Evolutionary conservation across 2,329 filamentous ascomycete genomes (phyloP).

Genomic region (Colletotrichum limetticola): DNA sequence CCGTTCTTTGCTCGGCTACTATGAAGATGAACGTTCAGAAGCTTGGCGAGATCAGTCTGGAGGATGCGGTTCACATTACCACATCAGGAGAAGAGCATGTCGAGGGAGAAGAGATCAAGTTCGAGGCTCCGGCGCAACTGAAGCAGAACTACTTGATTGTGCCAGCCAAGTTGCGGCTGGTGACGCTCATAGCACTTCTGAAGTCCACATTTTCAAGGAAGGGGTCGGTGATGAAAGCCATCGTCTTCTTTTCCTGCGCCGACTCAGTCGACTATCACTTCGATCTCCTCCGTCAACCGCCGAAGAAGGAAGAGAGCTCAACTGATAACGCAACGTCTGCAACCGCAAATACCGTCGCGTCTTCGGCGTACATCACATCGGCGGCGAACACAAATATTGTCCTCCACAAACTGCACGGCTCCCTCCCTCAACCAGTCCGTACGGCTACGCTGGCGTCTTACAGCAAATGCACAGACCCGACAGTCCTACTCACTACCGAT

Average conservation of each 20-base stretch:
- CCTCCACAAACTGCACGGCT: slow-evolving; percentile 90
- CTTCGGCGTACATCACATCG: slow-evolving; percentile 78
- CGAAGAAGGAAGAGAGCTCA: slow-evolving; percentile 34
- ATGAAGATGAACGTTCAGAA: slow-evolving; percentile 98
- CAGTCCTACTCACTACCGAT: slow-evolving; percentile 91
- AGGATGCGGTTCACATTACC: slow-evolving; percentile 89
- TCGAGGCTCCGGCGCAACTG: slow-evolving; percentile 88
- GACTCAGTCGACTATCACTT: slow-evolving; percentile 98
- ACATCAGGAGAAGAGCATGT: slow-evolving; percentile 66
- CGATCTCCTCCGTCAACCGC: slow-evolving; percentile 73
- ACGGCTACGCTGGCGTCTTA: slow-evolving; percentile 89
- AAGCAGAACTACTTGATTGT: slow-evolving; percentile 92
- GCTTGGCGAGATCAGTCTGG: slow-evolving; percentile 92
- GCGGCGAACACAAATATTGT: slow-evolving; percentile 78
- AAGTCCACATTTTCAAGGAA: slow-evolving; percentile 89
- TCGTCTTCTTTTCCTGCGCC: slow-evolving; percentile 96
- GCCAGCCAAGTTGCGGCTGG: slow-evolving; percentile 89
- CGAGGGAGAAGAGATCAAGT: slow-evolving; percentile 64
- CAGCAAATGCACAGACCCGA: slow-evolving; percentile 76
- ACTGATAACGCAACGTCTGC: slow-evolving; percentile 32
- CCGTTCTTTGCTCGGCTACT: slow-evolving; percentile 93
- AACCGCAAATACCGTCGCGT: slow-evolving; percentile 71
- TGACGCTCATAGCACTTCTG: slow-evolving; percentile 85
- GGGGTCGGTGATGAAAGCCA: slow-evolving; percentile 95
- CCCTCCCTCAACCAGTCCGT: slow-evolving; percentile 85